Evolutionary conservation across 371 early-diverging fungal species (phyloP), one percentile per base, ranked within the genome.

Genomic region (Zychaea mexicana): DNA sequence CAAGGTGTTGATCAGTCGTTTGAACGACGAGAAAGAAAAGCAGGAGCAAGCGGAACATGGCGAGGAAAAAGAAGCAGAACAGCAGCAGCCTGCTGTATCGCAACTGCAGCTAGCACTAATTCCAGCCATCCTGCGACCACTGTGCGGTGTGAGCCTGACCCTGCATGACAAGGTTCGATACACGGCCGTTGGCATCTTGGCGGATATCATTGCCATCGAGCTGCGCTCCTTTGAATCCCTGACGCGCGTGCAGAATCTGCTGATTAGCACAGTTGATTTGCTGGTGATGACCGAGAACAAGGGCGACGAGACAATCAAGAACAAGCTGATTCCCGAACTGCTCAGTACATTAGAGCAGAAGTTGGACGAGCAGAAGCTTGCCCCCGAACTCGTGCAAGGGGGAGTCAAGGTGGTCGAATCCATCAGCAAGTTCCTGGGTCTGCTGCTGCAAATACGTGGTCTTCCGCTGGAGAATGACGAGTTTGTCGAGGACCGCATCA

Each of bases 401-500:
- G 73, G 70, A 26, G 42, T 49, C 47, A 68, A 73, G n/a, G 82
- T 85, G 13, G 68, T 92, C 15, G 80, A 82, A 8, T 79, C 82
- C 2, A 62, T 91, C 5, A 76, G 78, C 63, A 73, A 70, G 52
- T 88, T 91, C 61, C 58, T 88, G 60, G 79, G 82, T 22, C 52
- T 91, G 22, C 61, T 84, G 36, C 66, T 90, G 2, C 75, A 84
- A 32, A 82, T 90, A 22, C 72, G 90, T 30, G 80, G 85, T 42
- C 64, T 90, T 10, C 90, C 90, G 1, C 21, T 62, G 8, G 86
- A 86, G 19, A 76, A 80, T 7, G 79, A 79, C 47, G 83, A 89
- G 62, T 88, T 78, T 68, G 84, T 88, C 68, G 89, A 90, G 46
- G 91, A 91, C 58, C 76, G 87, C 4, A 84, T 87, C 53, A 82